Percentiles rank a stretch among this genome's conserved stretches.
Evolutionary conservation across 169 alveolate genomes (phyloP).

Genomic region (Plasmodium billcollinsi): DNA sequence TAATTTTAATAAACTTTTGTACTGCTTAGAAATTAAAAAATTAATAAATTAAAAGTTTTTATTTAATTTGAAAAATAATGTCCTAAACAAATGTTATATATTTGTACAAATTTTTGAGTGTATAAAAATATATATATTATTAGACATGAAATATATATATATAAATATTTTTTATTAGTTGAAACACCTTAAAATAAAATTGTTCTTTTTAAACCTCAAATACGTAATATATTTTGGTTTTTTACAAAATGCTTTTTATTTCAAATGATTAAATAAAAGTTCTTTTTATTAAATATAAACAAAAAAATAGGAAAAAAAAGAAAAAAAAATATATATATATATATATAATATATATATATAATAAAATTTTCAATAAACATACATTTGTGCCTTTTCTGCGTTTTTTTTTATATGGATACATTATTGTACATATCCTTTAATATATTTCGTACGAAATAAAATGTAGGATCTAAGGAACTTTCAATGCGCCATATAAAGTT

Average conservation of each 20-base stretch:
- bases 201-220: too few relatives aligned
- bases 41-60: too few relatives aligned
- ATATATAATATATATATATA: not conserved
- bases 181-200: too few relatives aligned
- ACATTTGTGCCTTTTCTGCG: not conserved
- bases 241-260: not conserved
- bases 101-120: too few relatives aligned
- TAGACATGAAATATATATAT: too few relatives aligned
- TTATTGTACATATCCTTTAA: slow-evolving; percentile 60
- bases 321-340: not conserved
- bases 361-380: not conserved
- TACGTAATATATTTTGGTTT: too few relatives aligned
- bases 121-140: too few relatives aligned
- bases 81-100: too few relatives aligned
- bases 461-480: slow-evolving; percentile 63
- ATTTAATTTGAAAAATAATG: too few relatives aligned
- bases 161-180: too few relatives aligned
- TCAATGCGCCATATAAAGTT: slow-evolving; percentile 53
- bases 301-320: not conserved
- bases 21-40: too few relatives aligned
- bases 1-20: too few relatives aligned
- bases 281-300: slow-evolving; percentile 1
- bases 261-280: not conserved
- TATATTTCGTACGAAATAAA: slow-evolving; percentile 46
- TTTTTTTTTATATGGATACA: slow-evolving; percentile 35